These are phyloP conservation scores for Pseudotulostoma volvatum DNA, from an alignment of 495 filamentous ascomycete species.

Conservation along the genomic window DNA sequence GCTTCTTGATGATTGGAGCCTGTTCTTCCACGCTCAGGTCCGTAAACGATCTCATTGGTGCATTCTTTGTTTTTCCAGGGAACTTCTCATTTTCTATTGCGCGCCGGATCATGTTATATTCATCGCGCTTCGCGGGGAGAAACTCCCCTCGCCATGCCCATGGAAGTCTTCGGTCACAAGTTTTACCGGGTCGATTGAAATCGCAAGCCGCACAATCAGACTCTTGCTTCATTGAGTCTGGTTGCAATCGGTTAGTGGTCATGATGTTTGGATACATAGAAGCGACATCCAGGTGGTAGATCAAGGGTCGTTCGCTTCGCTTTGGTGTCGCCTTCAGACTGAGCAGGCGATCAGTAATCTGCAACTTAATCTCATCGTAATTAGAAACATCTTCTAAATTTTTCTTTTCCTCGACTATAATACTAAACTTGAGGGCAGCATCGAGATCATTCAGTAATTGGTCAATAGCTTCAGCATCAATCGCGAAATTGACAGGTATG, in stretches of 20 bases:
- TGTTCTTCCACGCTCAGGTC: slow-evolving; percentile 78
- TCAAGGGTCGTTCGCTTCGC: slow-evolving; percentile 68
- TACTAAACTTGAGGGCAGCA: slow-evolving; percentile 78
- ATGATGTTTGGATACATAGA: slow-evolving; percentile 99
- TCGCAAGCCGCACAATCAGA: slow-evolving; percentile 94
- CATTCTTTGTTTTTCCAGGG: slow-evolving; percentile 54
- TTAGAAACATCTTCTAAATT: slow-evolving; percentile 78
- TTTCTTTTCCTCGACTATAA: slow-evolving; percentile 90
- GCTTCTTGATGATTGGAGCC: slow-evolving; percentile 63
- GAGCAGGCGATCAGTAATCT: slow-evolving; percentile 58
- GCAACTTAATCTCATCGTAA: slow-evolving; percentile 78
- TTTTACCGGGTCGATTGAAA: slow-evolving; percentile 96
- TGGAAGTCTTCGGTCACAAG: slow-evolving; percentile 83
- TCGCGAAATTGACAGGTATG: slow-evolving; percentile 79
- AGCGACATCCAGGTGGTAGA: slow-evolving; percentile 96
- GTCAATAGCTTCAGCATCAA: slow-evolving; percentile 76
- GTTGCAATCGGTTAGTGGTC: slow-evolving; percentile 96
- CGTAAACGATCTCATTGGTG: slow-evolving; percentile 55
- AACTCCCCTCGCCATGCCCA: slow-evolving; percentile 99
- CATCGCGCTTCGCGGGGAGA: slow-evolving; percentile 83
- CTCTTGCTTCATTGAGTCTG: slow-evolving; percentile 94
- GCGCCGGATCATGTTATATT: slow-evolving; percentile 97
- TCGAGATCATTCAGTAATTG: slow-evolving; percentile 79
- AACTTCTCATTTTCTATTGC: slow-evolving; percentile 89
- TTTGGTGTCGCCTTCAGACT: slow-evolving; percentile 67